Evolutionary conservation across 345 rosid species (phyloP).

Genomic region (Brassica nigra): DNA sequence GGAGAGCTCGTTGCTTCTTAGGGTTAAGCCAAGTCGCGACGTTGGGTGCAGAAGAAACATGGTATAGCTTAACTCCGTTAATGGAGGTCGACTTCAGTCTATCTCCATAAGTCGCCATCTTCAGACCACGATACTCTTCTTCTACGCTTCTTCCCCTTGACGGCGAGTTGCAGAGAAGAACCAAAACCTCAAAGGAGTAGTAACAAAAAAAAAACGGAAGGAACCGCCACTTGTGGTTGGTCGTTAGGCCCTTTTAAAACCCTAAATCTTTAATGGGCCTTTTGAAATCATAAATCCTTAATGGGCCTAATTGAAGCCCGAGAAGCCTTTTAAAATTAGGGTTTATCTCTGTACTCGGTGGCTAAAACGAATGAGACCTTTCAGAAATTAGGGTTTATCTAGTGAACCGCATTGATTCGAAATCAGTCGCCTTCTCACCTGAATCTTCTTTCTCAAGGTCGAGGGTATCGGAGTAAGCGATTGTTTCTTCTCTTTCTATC

Average conservation of each 20-base stretch:
- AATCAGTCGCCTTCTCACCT: slow-evolving; percentile 17
- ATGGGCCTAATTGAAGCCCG: too few relatives aligned
- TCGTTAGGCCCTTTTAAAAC: background rate
- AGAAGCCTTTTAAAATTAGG: too few relatives aligned
- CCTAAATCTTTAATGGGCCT: background rate
- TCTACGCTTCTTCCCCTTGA: background rate
- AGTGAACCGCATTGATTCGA: background rate
- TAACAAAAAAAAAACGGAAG: background rate
- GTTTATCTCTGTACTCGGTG: too few relatives aligned
- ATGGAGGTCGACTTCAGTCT: slow-evolving; percentile 75
- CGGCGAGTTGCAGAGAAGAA: slow-evolving; percentile 24
- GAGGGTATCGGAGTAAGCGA: slow-evolving; percentile 8
- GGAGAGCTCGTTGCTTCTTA: slow-evolving; percentile 80
- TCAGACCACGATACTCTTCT: slow-evolving; percentile 13
- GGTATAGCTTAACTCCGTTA: slow-evolving; percentile 79
- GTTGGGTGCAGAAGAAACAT: slow-evolving; percentile 64
- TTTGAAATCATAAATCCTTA: too few relatives aligned
- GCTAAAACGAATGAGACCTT: background rate
- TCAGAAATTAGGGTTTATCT: slow-evolving; percentile 35
- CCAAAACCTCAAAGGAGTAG: background rate
- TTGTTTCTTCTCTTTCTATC: background rate
- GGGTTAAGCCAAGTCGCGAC: slow-evolving; percentile 69
- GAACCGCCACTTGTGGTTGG: background rate
- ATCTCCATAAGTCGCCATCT: slow-evolving; percentile 66
- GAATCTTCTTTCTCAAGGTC: slow-evolving; percentile 6